Evolutionary conservation across 164 flowering plant genomes (phyloP).

Genomic region (Santalum album): DNA sequence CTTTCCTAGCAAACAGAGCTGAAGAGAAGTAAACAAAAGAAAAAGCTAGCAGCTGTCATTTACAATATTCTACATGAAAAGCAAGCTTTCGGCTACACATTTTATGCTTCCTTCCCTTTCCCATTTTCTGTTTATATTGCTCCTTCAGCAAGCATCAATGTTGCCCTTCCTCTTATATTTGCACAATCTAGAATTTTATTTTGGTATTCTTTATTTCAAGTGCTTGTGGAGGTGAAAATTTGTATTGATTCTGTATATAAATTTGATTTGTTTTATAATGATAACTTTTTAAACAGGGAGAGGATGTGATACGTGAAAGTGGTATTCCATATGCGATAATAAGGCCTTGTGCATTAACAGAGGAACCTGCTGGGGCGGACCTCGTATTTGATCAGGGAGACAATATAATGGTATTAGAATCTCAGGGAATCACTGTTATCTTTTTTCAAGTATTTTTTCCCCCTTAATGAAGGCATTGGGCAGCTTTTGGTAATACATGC

Average conservation of each 20-base stretch:
- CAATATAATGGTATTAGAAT: conserved; percentile 79
- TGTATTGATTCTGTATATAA: background rate
- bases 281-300: conserved; percentile 48
- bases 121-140: too few relatives aligned
- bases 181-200: background rate
- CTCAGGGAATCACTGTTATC: too few relatives aligned
- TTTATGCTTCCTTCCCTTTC: too few relatives aligned
- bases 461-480: background rate
- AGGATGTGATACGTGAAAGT: conserved; percentile 89
- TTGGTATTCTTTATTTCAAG: background rate
- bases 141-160: background rate
- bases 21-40: too few relatives aligned
- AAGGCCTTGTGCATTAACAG: conserved; percentile 96
- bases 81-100: too few relatives aligned
- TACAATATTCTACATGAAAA: too few relatives aligned
- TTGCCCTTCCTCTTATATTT: background rate
- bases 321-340: conserved; percentile 87
- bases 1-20: too few relatives aligned
- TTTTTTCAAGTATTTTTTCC: too few relatives aligned
- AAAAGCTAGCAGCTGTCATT: too few relatives aligned
- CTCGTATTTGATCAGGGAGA: conserved; percentile 98
- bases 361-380: conserved; percentile 99
- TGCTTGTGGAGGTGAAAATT: background rate
- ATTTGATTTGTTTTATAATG: background rate
- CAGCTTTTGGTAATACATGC: background rate